Conservation (phyloP, 1,284 basidiomycete species). For the Rhizopogon hawkerae region DNA sequence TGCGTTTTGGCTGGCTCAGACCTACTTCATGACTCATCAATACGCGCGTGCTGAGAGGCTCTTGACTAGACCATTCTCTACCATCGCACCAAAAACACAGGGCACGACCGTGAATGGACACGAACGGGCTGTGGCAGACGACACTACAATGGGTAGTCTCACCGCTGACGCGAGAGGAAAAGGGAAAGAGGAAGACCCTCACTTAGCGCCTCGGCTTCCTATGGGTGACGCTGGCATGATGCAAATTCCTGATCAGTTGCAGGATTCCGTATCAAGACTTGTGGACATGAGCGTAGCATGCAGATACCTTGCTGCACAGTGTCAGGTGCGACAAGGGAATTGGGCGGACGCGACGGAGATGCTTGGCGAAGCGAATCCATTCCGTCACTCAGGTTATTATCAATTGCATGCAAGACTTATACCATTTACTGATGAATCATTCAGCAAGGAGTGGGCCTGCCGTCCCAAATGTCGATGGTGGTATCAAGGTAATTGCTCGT, state of each 20-base stretch:
- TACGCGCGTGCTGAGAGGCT: conserved; percentile 91
- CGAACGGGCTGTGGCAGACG: conserved; percentile 18
- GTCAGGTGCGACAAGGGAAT: conserved; percentile 85
- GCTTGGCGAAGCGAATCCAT: conserved; percentile 87
- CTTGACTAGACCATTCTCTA: conserved; percentile 74
- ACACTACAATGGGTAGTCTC: conserved; percentile 20
- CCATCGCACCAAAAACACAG: conserved; percentile 35
- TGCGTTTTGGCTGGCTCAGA: conserved; percentile 98
- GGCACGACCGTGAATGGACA: conserved; percentile 38
- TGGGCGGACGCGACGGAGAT: conserved; percentile 91
- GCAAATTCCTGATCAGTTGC: conserved; percentile 51
- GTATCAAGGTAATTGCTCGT: conserved; percentile 60
- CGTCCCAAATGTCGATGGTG: conserved; percentile 73
- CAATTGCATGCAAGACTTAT: not conserved
- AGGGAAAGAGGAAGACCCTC: conserved; percentile 43
- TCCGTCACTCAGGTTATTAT: conserved; percentile 56
- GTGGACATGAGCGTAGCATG: conserved; percentile 91
- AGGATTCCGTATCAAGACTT: conserved; percentile 62
- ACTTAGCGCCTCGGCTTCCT: conserved; percentile 49
- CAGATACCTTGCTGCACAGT: conserved; percentile 90
- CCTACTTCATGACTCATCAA: conserved; percentile 91
- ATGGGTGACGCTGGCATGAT: conserved; percentile 61
- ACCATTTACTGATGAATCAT: conserved; percentile 6
- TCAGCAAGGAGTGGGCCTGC: conserved; percentile 54
- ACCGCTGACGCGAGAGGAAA: conserved; percentile 44